Evolutionary conservation across 495 filamentous ascomycete species (phyloP), one percentile per base, ranked within the genome.

Genomic region (Pseudotulostoma volvatum): DNA sequence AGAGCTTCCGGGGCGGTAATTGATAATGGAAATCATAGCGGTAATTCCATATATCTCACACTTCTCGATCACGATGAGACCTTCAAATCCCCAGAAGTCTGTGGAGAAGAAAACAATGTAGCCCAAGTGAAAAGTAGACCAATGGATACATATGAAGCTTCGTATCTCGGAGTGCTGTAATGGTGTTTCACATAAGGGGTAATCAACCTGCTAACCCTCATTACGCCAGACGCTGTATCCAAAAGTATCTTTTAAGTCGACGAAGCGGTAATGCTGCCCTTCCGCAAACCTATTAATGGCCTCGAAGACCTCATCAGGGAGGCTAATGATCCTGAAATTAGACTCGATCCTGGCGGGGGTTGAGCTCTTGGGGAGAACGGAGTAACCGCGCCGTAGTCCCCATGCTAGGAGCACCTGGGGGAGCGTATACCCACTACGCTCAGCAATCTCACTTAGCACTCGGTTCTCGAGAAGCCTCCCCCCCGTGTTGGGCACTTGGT

Each of bases 221-320:
- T 65, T 55, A 18, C 61, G 60, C 63, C 63, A 67, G 19, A 64
- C 56, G 33, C 65, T 56, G 45, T 70, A 74, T 9, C 66, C 73
- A 49, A 75, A 73, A 37, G 67, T 71, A 39, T 84, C 76, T 63
- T 80, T 84, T 79, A 84, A 84, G 57, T 85, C 82, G 31, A 85
- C 77, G 52, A 85, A 84, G 39, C 80, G 70, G 40, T 62, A 66
- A 49, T 77, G 70, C 37, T 77, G 68, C 28, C 66, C 64, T 49
- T 71, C 60, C 3, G 73, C 71, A 11, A 79, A 73, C 40, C 56
- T 55, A 49, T 78, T 74, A 31, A 78, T 66, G 7, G 67, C 71
- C 51, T 59, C 62, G 47, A 64, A 77, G 43, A 74, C 70, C 19
- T 56, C 63, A 33, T 76, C 67, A 23, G 42, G 51, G 41, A 77